Percentiles rank a stretch among this genome's conserved stretches.
These are phyloP conservation scores for Davidsoniella neocaledoniae DNA, from an alignment of 2,329 filamentous ascomycete genomes.

Conservation along the genomic window DNA sequence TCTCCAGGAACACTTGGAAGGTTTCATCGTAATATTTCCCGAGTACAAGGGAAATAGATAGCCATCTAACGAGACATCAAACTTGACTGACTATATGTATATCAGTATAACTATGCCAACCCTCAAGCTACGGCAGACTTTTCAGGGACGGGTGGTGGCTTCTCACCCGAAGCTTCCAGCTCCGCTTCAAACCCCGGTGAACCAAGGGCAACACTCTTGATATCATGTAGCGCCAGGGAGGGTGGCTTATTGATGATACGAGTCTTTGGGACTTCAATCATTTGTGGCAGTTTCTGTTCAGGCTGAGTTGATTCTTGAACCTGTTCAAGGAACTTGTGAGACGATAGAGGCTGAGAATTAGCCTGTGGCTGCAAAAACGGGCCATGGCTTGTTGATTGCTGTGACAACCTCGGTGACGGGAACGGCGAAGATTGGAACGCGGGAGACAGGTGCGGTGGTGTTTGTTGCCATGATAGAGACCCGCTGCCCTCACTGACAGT, in stretches of 20 bases:
- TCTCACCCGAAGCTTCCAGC: background rate
- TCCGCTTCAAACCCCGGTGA: background rate
- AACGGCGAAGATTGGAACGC: constrained; percentile 2
- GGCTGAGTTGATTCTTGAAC: background rate
- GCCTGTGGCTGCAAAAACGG: too few species aligned
- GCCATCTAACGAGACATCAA: too few species aligned
- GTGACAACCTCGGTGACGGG: background rate
- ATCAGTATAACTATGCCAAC: too few species aligned
- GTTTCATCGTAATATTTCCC: too few species aligned
- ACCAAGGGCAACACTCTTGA: background rate
- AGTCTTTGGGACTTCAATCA: background rate
- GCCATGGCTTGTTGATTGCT: too few species aligned
- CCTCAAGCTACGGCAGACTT: background rate
- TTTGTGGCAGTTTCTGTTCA: background rate
- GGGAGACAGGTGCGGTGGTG: background rate
- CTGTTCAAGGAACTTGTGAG: too few species aligned
- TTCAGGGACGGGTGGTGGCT: background rate
- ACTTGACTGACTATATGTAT: too few species aligned
- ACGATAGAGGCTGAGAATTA: background rate
- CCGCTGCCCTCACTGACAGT: background rate
- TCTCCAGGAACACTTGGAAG: too few species aligned
- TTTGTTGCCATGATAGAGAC: background rate
- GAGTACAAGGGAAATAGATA: too few species aligned
- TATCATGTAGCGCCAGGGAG: background rate
- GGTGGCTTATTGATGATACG: background rate